phyloP scores from a whole-genome alignment of 2,329 filamentous ascomycete genomes.

The Stagonosporopsis tanaceti region DNA sequence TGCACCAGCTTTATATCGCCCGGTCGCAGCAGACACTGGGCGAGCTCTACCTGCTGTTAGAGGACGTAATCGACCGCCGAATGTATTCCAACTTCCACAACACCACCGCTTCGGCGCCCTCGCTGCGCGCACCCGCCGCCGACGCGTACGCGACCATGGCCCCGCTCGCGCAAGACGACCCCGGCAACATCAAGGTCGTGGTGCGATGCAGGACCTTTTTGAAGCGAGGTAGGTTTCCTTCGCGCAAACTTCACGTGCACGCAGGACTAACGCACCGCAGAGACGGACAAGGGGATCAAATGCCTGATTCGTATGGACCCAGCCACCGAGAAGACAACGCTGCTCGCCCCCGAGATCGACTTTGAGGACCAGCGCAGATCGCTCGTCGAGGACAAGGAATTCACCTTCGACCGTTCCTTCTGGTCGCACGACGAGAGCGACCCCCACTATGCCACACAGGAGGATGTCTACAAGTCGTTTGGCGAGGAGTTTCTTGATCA shows the following conservation, averaged over 20 bases:
- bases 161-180: slow-evolving; percentile 50
- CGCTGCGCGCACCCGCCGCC: slow-evolving; percentile 53
- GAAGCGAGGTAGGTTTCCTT: slow-evolving; percentile 50
- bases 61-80: slow-evolving; percentile 37
- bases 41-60: slow-evolving; percentile 34
- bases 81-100: slow-evolving; percentile 44
- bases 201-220: slow-evolving; percentile 59
- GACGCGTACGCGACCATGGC: slow-evolving; percentile 46
- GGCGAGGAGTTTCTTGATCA: slow-evolving; percentile 98
- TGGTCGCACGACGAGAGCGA: slow-evolving; percentile 89
- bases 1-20: slow-evolving; percentile 44
- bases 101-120: slow-evolving; percentile 54
- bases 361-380: slow-evolving; percentile 69
- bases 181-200: slow-evolving; percentile 61
- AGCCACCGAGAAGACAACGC: slow-evolving; percentile 80
- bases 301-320: slow-evolving; percentile 95
- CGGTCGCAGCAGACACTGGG: slow-evolving; percentile 36
- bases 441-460: slow-evolving; percentile 87
- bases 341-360: slow-evolving; percentile 69
- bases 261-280: slow-evolving; percentile 58
- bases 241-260: background rate
- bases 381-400: slow-evolving; percentile 83
- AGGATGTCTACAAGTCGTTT: slow-evolving; percentile 91
- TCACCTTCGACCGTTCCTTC: slow-evolving; percentile 97
- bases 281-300: slow-evolving; percentile 79